Base-by-base conservation (phyloP, 305 asterid species). In the Caryopteris hybrid region DNA sequence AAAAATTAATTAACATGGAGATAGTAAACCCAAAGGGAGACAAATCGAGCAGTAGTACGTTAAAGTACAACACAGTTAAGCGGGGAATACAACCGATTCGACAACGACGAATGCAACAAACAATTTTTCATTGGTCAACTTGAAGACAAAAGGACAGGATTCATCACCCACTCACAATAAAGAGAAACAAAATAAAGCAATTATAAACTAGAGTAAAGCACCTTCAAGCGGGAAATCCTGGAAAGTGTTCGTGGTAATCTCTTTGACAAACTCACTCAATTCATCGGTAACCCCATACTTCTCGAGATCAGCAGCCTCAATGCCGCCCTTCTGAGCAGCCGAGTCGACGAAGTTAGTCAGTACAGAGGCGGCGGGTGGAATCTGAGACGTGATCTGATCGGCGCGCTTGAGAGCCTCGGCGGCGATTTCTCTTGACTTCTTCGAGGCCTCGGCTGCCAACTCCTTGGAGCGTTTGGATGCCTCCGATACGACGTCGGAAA, bases 161-260 rank as follows among this genome's bases (percentile, higher is more conserved):
- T 38, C 41, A 13, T 14, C 38, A 25, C 56, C 43, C 51, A 48
- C 29, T 18, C 59, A 47, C 38, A 48, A 75, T 36, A 8, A 66
- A 21, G 29, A 63, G 5, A 66, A 16, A 33, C 22, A 65, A 55
- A 54, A 50, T 43, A 23, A 60, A 42, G 62, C 64, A 69, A 50
- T 39, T 13, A 61, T 39, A 59, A 43, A 59, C 36, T 36, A 74
- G 42, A 21, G 60, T 39, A 47, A 61, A 56, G 56, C 60, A 89
- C 97, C 97, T 88, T 86, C 83, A 36, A 89, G 83, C 45, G 92
- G 98, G 78, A 92, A 90, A 82, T 89, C 91, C 79, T 78, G 78
- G 71, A 92, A 92, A 5, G 97, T 88, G 29, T 75, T 78, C 50
- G 66, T 66, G 16, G 91, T 86, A 20, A 92, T 82, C 59, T 77